Base-by-base conservation (phyloP, 306 rosid species). In the Acmispon strigosus region DNA sequence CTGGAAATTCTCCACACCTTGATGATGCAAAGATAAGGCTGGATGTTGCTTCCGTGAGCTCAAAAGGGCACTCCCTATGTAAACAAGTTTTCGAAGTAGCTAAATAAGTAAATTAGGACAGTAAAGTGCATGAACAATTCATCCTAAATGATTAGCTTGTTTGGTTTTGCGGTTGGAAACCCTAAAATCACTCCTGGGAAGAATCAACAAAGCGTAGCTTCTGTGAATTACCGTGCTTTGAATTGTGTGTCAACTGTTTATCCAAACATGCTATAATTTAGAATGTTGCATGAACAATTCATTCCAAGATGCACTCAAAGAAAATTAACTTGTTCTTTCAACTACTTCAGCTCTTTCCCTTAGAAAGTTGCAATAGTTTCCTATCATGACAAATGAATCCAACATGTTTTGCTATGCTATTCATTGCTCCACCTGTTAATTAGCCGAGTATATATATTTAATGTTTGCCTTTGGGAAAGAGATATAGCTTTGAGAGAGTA, bases 1-100 rank as follows among this genome's bases (percentile, higher is more conserved):
- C 96, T 53, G 96, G 94, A 64, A 90, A 81, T 22, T 86, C 90
- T 62, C 94, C 96, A 70, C 93, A 87, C 73, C 96, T 75, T 42
- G 94, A 86, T 14, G 89, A 85, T 77, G 91, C 89, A 79, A 80
- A 87, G 8, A 87, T 65, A 66, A 90, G 84, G 68, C 88, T 85
- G 7, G 87, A 66, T 32, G 71, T 41, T 59, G 82, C 86, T 81
- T 86, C 96, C 71, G 73, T 86, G 59, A 90, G 78, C 53, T 87
- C 94, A 58, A 75, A 59, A 32, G 85, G 88, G 62, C 91, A 90
- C 18, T 84, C 91, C 37, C 96, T 87, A 57, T n/a, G 2, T 8
- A 45, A 76, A 69, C 65, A 44, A 3, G 8, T 37, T 41, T 54
- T 1, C 3, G 5, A 18, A 59, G 9, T 27, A 10, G 8, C 27